Evolutionary conservation across 1,139 yeast species (phyloP).

Genomic region (Debaryomycetaceae sp.): DNA sequence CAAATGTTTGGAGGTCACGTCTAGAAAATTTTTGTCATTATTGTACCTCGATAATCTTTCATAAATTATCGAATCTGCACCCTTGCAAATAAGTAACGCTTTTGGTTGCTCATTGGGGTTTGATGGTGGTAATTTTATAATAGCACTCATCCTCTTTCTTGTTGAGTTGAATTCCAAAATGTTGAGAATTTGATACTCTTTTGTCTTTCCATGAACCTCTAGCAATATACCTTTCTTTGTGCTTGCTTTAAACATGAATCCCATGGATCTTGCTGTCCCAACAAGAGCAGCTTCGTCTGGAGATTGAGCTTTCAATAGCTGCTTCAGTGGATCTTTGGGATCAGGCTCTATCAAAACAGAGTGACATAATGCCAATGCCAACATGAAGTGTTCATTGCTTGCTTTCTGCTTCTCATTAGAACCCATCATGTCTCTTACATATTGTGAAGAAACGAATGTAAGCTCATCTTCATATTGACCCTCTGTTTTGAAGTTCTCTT

Average conservation of each 20-base stretch:
- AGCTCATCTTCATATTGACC: constrained; percentile 37
- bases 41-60: constrained; percentile 32
- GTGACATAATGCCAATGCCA: constrained; percentile 54
- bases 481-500: constrained; percentile 12
- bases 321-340: constrained; percentile 32
- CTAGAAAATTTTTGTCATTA: constrained; percentile 29
- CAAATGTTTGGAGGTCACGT: constrained; percentile 37
- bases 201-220: constrained; percentile 39
- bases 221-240: constrained; percentile 45
- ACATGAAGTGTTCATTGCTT: constrained; percentile 50
- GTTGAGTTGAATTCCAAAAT: constrained; percentile 53
- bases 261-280: constrained; percentile 56
- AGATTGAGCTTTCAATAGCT: constrained; percentile 53
- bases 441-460: constrained; percentile 48
- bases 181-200: constrained; percentile 47
- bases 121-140: constrained; percentile 56
- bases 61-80: constrained; percentile 48
- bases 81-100: constrained; percentile 45
- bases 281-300: constrained; percentile 67
- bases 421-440: constrained; percentile 36
- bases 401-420: constrained; percentile 28
- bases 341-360: constrained; percentile 54
- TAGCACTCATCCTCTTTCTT: constrained; percentile 82
- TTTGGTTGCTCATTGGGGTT: constrained; percentile 30
- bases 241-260: constrained; percentile 46